phyloP scores from a whole-genome alignment of 2,329 filamentous ascomycete species.

The Basipetospora chlamydospora region DNA sequence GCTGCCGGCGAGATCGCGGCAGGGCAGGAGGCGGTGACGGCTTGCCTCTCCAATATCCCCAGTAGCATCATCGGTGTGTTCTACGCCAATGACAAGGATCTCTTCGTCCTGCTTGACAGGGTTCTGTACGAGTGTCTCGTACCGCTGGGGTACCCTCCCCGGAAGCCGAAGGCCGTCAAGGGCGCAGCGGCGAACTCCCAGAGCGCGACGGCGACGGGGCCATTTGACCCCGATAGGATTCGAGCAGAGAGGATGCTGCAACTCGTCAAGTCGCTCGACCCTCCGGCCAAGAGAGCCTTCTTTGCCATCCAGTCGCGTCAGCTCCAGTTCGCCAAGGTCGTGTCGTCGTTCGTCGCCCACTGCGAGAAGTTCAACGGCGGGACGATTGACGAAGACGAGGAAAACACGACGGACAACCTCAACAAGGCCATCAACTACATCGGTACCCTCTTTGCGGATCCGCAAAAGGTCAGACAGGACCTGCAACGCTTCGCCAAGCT shows the following conservation, averaged over 20 bases:
- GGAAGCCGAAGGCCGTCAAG: constrained; percentile 46
- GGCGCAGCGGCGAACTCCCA: constrained; percentile 42
- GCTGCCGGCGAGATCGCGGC: constrained; percentile 74
- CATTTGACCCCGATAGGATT: constrained; percentile 53
- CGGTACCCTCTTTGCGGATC: constrained; percentile 62
- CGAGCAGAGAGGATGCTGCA: constrained; percentile 74
- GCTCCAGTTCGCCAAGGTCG: constrained; percentile 54
- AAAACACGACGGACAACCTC: constrained; percentile 55
- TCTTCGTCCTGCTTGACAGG: constrained; percentile 71
- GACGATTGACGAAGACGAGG: constrained; percentile 58
- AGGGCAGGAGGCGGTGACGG: constrained; percentile 60
- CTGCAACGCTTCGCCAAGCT: constrained; percentile 81
- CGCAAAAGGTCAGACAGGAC: constrained; percentile 55
- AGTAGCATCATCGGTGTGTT: constrained; percentile 74
- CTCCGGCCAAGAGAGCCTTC: constrained; percentile 70
- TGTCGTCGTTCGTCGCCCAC: constrained; percentile 64
- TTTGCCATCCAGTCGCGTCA: constrained; percentile 75
- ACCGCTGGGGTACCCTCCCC: constrained; percentile 72
- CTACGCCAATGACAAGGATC: constrained; percentile 78
- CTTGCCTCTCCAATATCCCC: constrained; percentile 68
- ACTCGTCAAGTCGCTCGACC: constrained; percentile 63
- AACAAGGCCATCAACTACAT: constrained; percentile 60
- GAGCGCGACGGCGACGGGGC: constrained; percentile 29
- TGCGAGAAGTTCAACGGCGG: constrained; percentile 87
- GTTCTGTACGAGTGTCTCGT: constrained; percentile 78